A percentile compares a stretch with the other conserved stretches of the same genome.
Conservation (phyloP, 768 basidiomycete genomes). For the Termitomyces sp. region DNA sequence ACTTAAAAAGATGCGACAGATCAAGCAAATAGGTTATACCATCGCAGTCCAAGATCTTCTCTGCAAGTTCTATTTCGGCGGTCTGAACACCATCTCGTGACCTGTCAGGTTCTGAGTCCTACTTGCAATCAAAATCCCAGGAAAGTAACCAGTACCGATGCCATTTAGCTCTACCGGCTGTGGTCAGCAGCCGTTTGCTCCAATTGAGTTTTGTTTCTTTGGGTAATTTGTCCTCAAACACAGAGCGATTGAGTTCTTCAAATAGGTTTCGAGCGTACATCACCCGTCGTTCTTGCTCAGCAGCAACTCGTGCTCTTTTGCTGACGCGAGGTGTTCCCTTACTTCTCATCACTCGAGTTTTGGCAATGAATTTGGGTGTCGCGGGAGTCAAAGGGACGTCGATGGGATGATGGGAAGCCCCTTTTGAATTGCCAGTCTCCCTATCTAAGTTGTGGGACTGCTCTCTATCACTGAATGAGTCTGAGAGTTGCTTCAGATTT, state of each 20-base stretch:
- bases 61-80: constrained; percentile 71
- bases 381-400: not conserved
- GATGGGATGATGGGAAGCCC: not conserved
- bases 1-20: not conserved
- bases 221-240: constrained; percentile 55
- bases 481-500: constrained; percentile 5
- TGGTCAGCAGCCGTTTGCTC: constrained; percentile 61
- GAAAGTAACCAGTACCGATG: constrained; percentile 34
- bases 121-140: not conserved
- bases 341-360: not conserved
- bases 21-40: constrained; percentile 35
- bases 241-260: constrained; percentile 45
- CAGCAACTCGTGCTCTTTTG: constrained; percentile 37
- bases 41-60: constrained; percentile 73
- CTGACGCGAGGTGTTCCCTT: constrained; percentile 12
- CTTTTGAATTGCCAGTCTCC: not conserved
- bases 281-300: constrained; percentile 38
- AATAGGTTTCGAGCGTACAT: constrained; percentile 58
- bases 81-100: constrained; percentile 53
- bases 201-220: constrained; percentile 51
- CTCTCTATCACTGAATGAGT: not conserved
- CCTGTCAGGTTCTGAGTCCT: constrained; percentile 22
- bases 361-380: not conserved
- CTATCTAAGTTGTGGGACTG: not conserved
- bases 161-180: constrained; percentile 68